Evolutionary conservation across 1,284 basidiomycete species (phyloP).

Genomic region (Pholiota adiposa): DNA sequence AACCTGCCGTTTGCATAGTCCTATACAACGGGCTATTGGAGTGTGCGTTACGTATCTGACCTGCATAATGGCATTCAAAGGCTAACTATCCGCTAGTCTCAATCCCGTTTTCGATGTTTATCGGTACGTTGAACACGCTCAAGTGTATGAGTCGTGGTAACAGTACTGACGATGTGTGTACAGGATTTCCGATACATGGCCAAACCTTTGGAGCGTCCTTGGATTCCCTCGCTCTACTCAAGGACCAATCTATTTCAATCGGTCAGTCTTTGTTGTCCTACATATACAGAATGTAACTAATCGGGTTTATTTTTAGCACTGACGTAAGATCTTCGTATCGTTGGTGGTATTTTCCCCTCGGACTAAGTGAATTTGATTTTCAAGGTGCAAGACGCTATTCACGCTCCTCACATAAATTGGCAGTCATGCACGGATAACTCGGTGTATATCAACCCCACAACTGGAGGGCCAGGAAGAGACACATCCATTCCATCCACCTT

Average conservation of each 20-base stretch:
- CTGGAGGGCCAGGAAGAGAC: conserved; percentile 47
- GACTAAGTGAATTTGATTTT: background rate
- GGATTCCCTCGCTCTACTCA: conserved; percentile 60
- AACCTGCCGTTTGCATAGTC: conserved; percentile 49
- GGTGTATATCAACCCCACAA: conserved; percentile 51
- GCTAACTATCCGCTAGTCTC: conserved; percentile 33
- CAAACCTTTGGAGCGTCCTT: conserved; percentile 53
- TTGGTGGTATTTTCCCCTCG: no score
- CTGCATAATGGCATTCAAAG: background rate
- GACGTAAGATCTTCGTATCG: conserved; percentile 12
- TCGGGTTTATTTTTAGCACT: conserved; percentile 7
- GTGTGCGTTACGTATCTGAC: conserved; percentile 29
- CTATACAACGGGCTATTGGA: conserved; percentile 46
- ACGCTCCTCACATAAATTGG: conserved; percentile 63
- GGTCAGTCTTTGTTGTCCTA: conserved; percentile 21
- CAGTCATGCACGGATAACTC: conserved; percentile 44
- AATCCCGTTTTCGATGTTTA: conserved; percentile 61
- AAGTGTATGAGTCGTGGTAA: background rate
- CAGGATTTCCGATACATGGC: conserved; percentile 44
- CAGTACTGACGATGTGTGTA: background rate
- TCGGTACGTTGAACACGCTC: conserved; percentile 30
- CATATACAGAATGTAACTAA: background rate
- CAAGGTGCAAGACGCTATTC: conserved; percentile 62
- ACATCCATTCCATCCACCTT: conserved; percentile 58
- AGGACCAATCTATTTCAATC: conserved; percentile 46